Base-by-base conservation (phyloP, 169 alveolate genomes). In the Plasmodium chabaudi region DNA sequence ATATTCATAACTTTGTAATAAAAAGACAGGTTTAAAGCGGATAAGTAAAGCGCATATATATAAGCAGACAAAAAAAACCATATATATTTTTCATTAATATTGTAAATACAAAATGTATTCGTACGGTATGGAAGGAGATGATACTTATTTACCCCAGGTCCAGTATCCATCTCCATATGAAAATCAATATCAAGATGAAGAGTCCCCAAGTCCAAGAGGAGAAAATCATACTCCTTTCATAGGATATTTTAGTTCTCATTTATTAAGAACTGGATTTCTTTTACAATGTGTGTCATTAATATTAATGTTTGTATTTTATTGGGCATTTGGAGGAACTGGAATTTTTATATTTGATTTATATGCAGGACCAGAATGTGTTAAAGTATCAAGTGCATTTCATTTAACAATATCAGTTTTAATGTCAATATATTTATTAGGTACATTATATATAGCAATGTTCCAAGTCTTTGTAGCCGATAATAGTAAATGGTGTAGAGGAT, bases 301-400 rank as follows among this genome's bases (percentile, higher is more conserved):
- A 49, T 79, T 95, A 51, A 94, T 94, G 97, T 87, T 95, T 79
- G 71, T 95, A 68, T 93, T 95, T 92, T 94, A 93, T 86, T 75
- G 96, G 94, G 95, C 95, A 47, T 94, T 93, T 57, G 97, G 97
- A 13, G 97, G 97, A 7, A 92, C 92, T 17, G 97, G 97, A 10
- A 68, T 94, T 27, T 95, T 94, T 86, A 93, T 93, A 46, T 93
- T 93, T 79, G 97, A 95, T 87, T 88, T 93, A 25, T 94, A 93
- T 69, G 97, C 96, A 49, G 97, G 94, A 25, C 96, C 97, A 0
- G 97, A 95, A 71, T 88, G 95, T 55, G 96, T 95, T 25, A 93
- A 93, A 72, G 91, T 92, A 9, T 93, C 96, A 13, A 84, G 93
- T 57, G 87, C 97, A 46, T 95, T 93, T 89, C 96, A 93, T 79